Evolutionary conservation across 306 rosid species (phyloP), one percentile per base, ranked within the genome.

Genomic region (Pueraria montana): DNA sequence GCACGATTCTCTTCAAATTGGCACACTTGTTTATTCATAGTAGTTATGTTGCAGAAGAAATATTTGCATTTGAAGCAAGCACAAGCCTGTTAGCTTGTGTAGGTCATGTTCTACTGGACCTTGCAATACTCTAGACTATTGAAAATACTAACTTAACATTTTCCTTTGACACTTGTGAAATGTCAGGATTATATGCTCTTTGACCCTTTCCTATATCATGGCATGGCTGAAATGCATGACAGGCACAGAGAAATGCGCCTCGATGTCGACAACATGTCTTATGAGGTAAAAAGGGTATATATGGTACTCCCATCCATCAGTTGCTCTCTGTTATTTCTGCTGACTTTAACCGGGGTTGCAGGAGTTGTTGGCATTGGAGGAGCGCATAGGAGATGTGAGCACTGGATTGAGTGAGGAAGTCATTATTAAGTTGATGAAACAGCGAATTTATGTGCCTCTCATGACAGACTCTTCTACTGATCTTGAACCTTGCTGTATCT

Each of bases 191-290:
- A 89, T 87, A 78, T 89, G 95, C 83, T 91, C 49, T 75, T 94
- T 78, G 98, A 94, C 85, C 97, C 97, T 26, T 94, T 87, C 82
- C 78, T 91, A 74, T 86, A 85, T 80, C 95, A 91, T 79, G 95
- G 93, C 45, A 83, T 92, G 90, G 94, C 95, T 42, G 98, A 94
- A 84, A 84, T 89, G 88, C 95, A 94, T 61, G 98, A 94, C 86
- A 85, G 98, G 86, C 98, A 94, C 88, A 87, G 98, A 83, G 97
- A 91, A 83, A 91, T 94, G 98, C 97, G 97, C 86, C 97, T 94
- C 45, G 98, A 94, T 83, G 98, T 94, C 49, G 98, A 94, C 82
- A 94, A 94, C 90, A 92, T 94, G 97, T 92, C 97, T 55, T 92
- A 94, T 2, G 98, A 94, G 98, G 98, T 92, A 90, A 84, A 71